Base-by-base conservation (phyloP, 306 rosid genomes). In the Medicago lupulina region DNA sequence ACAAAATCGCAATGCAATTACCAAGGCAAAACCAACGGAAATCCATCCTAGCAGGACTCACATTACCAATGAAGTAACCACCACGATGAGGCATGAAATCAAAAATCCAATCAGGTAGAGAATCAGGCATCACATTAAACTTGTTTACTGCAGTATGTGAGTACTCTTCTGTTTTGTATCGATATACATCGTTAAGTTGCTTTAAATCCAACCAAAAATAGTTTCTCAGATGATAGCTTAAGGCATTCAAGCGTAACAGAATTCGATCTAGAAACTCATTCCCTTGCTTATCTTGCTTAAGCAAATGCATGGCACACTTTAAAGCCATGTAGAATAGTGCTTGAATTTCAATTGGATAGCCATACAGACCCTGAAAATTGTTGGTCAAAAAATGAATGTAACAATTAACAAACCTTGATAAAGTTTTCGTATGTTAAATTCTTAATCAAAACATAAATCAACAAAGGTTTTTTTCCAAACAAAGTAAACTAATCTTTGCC, bases 251-350 rank as follows among this genome's bases (percentile, higher is more conserved):
- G 34, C 98, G 92, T 74, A 83, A 87, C 4, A 69, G 71, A 31
- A 93, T 93, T 64, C 89, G 58, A 71, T 89, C 96, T 71, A 84
- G 66, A 39, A 88, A 77, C 73, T 88, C 93, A 74, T 91, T 89
- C 70, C 98, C 98, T 78, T 93, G 90, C 6, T 75, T 84, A 74
- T 93, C 97, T 58, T 76, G 91, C 88, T 91, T 93, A 25, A 93
- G 97, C 76, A 93, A 81, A 71, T 85, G 66, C 87, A 91, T 83
- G 12, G 98, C 98, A 67, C 96, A 91, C 84, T 91, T 88, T 78
- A 93, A 83, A 74, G 97, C 96, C 98, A 93, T 93, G 86, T 88
- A 91, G 88, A 93, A 93, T 73, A 93, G 87, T 70, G 97, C 92
- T 84, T 93, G 97, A 78, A 93, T 93, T 81, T 93, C 98, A 36